phyloP scores from a whole-genome alignment of 2,329 filamentous ascomycete genomes.

The Zasmidium citrigriseum region DNA sequence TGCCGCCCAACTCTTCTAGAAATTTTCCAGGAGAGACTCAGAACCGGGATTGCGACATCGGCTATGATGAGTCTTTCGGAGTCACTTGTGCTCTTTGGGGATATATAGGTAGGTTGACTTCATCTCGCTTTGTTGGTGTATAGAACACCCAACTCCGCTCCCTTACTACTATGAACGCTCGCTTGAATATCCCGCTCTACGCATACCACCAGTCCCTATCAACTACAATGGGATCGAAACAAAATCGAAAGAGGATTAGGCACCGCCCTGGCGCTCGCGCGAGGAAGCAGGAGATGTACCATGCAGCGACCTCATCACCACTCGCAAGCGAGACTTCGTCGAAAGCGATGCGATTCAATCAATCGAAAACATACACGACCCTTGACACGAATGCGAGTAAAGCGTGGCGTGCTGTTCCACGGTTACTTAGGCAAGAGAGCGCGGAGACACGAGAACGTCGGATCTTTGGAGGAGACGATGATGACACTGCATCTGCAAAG shows the following conservation, averaged over 20 bases:
- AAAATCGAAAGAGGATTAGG: slow-evolving; percentile 23
- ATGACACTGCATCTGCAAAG: slow-evolving; percentile 36
- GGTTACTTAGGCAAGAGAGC: slow-evolving; percentile 10
- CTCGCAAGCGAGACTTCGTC: not conserved
- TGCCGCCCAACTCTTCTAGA: not conserved
- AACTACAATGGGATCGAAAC: slow-evolving; percentile 13
- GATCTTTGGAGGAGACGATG: slow-evolving; percentile 46
- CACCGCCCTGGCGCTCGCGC: slow-evolving; percentile 17
- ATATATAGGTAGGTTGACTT: not conserved
- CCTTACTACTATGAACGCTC: slow-evolving; percentile 14
- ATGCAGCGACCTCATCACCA: not conserved
- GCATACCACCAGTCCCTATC: not conserved
- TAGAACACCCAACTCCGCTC: slow-evolving; percentile 1
- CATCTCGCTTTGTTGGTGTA: not conserved
- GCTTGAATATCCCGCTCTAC: slow-evolving; percentile 5
- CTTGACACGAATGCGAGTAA: not conserved
- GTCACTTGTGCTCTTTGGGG: not conserved
- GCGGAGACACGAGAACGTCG: slow-evolving; percentile 28
- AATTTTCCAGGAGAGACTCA: slow-evolving; percentile 1
- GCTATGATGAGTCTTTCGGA: slow-evolving; percentile 8
- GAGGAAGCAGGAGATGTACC: slow-evolving; percentile 1
- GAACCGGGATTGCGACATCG: slow-evolving; percentile 12
- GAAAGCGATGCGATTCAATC: no score
- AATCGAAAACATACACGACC: not conserved
- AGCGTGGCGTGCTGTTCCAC: not conserved